Percentiles rank a stretch among this genome's conserved stretches.
phyloP scores from a whole-genome alignment of 805 yeast species.

The Saturnispora galanensis region DNA sequence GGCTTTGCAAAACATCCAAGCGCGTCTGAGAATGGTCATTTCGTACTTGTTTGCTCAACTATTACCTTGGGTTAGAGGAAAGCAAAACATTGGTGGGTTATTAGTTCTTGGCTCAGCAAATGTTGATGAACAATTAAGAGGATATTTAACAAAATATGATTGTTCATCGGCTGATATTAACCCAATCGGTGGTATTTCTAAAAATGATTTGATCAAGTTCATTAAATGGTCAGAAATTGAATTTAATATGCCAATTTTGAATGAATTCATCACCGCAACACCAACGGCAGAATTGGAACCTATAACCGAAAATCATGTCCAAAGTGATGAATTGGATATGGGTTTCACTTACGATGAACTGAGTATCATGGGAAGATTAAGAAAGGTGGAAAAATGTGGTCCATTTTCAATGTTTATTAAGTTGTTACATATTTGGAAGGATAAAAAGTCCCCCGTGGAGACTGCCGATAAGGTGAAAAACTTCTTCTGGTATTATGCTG shows the following conservation, averaged over 20 bases:
- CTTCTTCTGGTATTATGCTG: constrained; percentile 88
- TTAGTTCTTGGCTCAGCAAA: constrained; percentile 93
- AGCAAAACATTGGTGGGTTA: constrained; percentile 61
- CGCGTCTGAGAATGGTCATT: constrained; percentile 88
- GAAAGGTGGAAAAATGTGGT: constrained; percentile 92
- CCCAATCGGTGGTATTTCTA: constrained; percentile 98
- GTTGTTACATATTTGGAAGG: constrained; percentile 87
- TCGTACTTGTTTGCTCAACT: constrained; percentile 90
- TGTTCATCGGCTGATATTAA: constrained; percentile 96
- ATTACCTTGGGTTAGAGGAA: constrained; percentile 86
- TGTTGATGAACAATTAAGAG: constrained; percentile 93
- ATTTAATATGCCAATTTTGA: constrained; percentile 68
- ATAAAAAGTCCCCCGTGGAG: constrained; percentile 68
- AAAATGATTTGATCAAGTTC: constrained; percentile 81
- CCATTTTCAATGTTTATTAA: constrained; percentile 92
- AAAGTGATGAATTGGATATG: constrained; percentile 96
- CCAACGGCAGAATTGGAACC: constrained; percentile 99
- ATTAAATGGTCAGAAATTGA: constrained; percentile 65
- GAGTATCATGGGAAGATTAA: constrained; percentile 77
- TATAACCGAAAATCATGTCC: constrained; percentile 83
- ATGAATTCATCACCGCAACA: constrained; percentile 75
- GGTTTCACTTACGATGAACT: constrained; percentile 96
- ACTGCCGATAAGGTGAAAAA: constrained; percentile 88
- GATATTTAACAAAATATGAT: constrained; percentile 93
- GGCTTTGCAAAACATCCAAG: constrained; percentile 95